These are phyloP conservation scores for Talaromyces proteolyticus DNA, from an alignment of 495 filamentous ascomycete genomes.

Conservation along the genomic window DNA sequence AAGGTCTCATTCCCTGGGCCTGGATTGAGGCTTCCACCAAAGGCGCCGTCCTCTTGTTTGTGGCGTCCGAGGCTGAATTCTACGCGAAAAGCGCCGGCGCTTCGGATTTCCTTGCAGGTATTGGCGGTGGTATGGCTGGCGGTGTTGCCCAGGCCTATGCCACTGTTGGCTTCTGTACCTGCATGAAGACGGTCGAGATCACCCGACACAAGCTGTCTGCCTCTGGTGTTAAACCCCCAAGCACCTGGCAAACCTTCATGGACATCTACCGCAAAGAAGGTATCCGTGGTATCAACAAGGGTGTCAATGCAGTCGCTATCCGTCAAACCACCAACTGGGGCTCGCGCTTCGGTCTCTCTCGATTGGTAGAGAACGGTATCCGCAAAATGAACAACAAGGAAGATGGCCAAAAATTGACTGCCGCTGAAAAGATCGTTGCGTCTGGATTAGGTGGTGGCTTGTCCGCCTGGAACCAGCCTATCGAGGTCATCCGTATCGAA, in stretches of 20 bases:
- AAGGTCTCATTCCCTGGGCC: slow-evolving; percentile 99
- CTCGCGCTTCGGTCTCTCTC: slow-evolving; percentile 85
- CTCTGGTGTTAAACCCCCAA: slow-evolving; percentile 70
- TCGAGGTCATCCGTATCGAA: slow-evolving; percentile 98
- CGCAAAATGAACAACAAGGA: slow-evolving; percentile 75
- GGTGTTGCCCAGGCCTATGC: slow-evolving; percentile 98
- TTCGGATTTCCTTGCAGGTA: slow-evolving; percentile 79
- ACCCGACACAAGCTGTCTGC: slow-evolving; percentile 94
- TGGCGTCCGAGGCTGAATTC: slow-evolving; percentile 97
- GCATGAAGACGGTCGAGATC: slow-evolving; percentile 99
- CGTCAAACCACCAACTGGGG: slow-evolving; percentile 99
- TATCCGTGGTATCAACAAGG: slow-evolving; percentile 93
- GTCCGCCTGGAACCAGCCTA: slow-evolving; percentile 98
- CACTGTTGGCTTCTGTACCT: slow-evolving; percentile 99
- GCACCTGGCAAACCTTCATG: slow-evolving; percentile 93
- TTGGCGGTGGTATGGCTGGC: slow-evolving; percentile 85
- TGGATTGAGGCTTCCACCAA: slow-evolving; percentile 99
- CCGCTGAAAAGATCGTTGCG: slow-evolving; percentile 84
- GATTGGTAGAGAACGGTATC: slow-evolving; percentile 86
- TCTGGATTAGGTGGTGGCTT: slow-evolving; percentile 86
- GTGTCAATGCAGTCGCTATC: slow-evolving; percentile 97
- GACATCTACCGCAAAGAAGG: slow-evolving; percentile 94
- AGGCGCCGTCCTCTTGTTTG: slow-evolving; percentile 97
- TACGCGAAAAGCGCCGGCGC: slow-evolving; percentile 77
- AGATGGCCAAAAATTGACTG: slow-evolving; percentile 65